Evolutionary conservation across 2,329 filamentous ascomycete species (phyloP), one percentile per base, ranked within the genome.

Genomic region (Fusarium algeriense): DNA sequence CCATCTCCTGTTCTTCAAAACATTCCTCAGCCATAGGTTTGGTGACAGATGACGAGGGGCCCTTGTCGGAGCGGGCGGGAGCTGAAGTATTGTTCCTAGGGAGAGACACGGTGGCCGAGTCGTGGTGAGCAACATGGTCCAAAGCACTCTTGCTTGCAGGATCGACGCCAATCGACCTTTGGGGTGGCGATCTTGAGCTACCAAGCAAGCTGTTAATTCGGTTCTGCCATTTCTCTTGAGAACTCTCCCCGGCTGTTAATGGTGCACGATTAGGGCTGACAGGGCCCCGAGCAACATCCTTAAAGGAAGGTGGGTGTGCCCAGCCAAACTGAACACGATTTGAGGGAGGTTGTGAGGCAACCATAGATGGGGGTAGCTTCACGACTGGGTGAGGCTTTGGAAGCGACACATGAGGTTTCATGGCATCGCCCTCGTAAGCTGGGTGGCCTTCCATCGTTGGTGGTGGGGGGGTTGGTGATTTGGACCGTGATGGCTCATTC

Each of bases 1-100:
- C 92, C 84, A 92, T 92, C 78, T 94, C 92, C 75, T 93, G 91
- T 76, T 94, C 91, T 77, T 93, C 92, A 71, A 95, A 95, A 71
- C 93, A 93, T 67, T 93, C 91, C 70, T 94, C 92, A 9, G 92
- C 91, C 81, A 93, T 91, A 50, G 89, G 89, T 76, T 91, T 92
- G 7, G 89, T 90, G 19, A 85, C 85, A 23, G 86, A 64, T 78
- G 34, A 85, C 84, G 50, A 82, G 82, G 59, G 83, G 49, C 83
- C 83, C 38, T 80, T 80, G 32, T 79, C 78, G 20, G 76, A 83
- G 8, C 73, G 58, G 61, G 56, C 55, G 19, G 60, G 30, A 35
- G 40, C 17, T n/a, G 53, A 56, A 49, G 67, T 38, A 14, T 60
- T 61, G 19, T 69, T 64, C 34, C 77, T 80, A 52, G 82, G 93